These are phyloP conservation scores for Xylaria cubensis DNA, from an alignment of 495 filamentous ascomycete genomes.

Conservation along the genomic window DNA sequence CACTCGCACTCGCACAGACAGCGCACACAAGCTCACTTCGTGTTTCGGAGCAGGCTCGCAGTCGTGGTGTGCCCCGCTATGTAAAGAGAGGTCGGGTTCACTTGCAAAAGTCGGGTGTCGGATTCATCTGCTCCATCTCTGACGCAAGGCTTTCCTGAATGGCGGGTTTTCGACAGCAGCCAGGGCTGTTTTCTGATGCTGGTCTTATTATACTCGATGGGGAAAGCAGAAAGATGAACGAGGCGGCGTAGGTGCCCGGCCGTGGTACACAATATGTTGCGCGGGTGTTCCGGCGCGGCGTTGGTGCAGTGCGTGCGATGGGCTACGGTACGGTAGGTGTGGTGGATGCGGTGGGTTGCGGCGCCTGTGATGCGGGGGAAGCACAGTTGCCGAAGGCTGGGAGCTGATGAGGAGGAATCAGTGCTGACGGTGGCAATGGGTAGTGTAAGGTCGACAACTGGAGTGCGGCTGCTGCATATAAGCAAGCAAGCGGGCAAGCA, in stretches of 20 bases:
- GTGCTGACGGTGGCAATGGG: background rate
- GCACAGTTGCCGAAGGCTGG: constrained; percentile 12
- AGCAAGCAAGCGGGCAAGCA: background rate
- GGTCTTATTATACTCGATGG: background rate
- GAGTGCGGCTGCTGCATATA: background rate
- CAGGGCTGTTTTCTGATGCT: background rate
- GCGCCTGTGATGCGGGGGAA: constrained; percentile 14
- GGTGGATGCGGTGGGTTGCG: constrained; percentile 13
- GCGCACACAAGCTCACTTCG: constrained; percentile 9
- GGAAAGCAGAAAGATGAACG: background rate
- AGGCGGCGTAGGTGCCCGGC: constrained; percentile 5
- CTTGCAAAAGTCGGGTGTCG: constrained; percentile 21
- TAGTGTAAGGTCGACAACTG: background rate
- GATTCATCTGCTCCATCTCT: constrained; percentile 26
- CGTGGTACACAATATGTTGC: constrained; percentile 16
- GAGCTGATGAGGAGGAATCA: background rate
- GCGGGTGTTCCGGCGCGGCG: constrained; percentile 1
- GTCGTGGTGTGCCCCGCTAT: constrained; percentile 13
- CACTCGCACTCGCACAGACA: constrained; percentile 7
- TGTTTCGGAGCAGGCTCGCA: constrained; percentile 7
- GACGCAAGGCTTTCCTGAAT: background rate
- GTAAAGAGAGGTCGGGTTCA: constrained; percentile 5
- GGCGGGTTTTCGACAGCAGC: background rate
- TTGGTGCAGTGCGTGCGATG: constrained; percentile 16
- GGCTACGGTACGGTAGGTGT: background rate